Evolutionary conservation across 2,329 filamentous ascomycete genomes (phyloP).

Genomic region (Paracoccidioides lutzii): DNA sequence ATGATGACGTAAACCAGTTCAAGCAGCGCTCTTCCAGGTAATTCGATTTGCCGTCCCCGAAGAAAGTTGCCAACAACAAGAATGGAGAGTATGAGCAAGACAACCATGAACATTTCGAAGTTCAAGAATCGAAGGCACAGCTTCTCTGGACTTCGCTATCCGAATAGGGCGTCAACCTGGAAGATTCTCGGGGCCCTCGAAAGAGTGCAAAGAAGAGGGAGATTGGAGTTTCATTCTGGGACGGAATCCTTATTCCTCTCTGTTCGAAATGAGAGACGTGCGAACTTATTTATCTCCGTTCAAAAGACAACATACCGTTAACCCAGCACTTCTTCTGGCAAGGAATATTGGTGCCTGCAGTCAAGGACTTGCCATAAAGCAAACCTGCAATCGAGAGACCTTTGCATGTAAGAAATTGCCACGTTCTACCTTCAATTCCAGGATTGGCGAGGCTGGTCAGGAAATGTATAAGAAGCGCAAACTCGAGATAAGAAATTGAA

Average conservation of each 20-base stretch:
- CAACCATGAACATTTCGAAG: slow-evolving; percentile 78
- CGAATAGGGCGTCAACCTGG: not conserved
- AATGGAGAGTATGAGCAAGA: slow-evolving; percentile 69
- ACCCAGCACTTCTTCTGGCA: too few species aligned
- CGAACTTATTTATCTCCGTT: too few species aligned
- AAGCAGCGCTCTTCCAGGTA: slow-evolving; percentile 74
- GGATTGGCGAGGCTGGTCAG: too few species aligned
- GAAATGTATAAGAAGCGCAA: too few species aligned
- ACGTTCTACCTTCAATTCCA: too few species aligned
- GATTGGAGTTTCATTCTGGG: not conserved
- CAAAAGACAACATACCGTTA: too few species aligned
- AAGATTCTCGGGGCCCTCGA: not conserved
- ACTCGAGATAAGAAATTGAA: too few species aligned
- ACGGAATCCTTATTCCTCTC: not conserved
- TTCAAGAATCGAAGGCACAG: slow-evolving; percentile 36
- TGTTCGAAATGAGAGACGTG: too few species aligned
- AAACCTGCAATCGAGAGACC: too few species aligned
- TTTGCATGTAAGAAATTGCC: too few species aligned
- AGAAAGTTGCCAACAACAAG: slow-evolving; percentile 80
- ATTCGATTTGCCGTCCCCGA: slow-evolving; percentile 71
- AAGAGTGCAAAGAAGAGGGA: not conserved
- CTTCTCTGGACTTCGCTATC: not conserved
- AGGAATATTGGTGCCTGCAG: too few species aligned
- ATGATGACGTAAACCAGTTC: slow-evolving; percentile 53
- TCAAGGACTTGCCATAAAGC: too few species aligned